Percentiles rank a stretch among this genome's conserved stretches.
Evolutionary conservation across 345 rosid genomes (phyloP).

Genomic region (Eucalyptus fibrosa): DNA sequence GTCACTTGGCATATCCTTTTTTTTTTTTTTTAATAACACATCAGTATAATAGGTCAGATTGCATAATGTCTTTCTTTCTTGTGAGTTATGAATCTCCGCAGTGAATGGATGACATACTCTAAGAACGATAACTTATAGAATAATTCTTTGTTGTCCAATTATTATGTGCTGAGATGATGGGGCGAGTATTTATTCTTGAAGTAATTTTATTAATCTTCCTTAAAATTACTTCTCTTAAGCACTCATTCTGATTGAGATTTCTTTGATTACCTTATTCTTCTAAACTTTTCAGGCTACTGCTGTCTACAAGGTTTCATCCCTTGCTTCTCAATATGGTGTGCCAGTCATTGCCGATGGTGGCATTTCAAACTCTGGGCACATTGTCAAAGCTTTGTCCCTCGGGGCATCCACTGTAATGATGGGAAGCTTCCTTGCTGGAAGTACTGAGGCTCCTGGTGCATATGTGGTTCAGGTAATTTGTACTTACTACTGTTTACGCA

Average conservation of each 20-base stretch:
- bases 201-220: not conserved
- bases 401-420: slow-evolving; percentile 99
- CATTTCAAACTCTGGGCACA: slow-evolving; percentile 88
- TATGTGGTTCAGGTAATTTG: slow-evolving; percentile 44
- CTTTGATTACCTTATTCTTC: not conserved
- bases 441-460: slow-evolving; percentile 78
- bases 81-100: not conserved
- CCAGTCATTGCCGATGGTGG: slow-evolving; percentile 99
- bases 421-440: slow-evolving; percentile 96
- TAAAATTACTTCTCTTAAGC: not conserved
- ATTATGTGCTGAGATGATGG: not conserved
- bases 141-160: not conserved
- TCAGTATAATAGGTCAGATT: not conserved
- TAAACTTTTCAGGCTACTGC: slow-evolving; percentile 68
- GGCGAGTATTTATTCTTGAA: not conserved
- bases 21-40: not conserved
- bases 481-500: not conserved
- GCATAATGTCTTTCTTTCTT: not conserved
- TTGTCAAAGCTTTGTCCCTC: slow-evolving; percentile 74
- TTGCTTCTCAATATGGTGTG: slow-evolving; percentile 58
- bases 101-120: not conserved
- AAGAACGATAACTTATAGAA: not conserved
- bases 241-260: not conserved
- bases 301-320: slow-evolving; percentile 77
- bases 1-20: not conserved